These are phyloP conservation scores for Lachancea mirantina DNA, from an alignment of 805 yeast genomes.

Conservation along the genomic window DNA sequence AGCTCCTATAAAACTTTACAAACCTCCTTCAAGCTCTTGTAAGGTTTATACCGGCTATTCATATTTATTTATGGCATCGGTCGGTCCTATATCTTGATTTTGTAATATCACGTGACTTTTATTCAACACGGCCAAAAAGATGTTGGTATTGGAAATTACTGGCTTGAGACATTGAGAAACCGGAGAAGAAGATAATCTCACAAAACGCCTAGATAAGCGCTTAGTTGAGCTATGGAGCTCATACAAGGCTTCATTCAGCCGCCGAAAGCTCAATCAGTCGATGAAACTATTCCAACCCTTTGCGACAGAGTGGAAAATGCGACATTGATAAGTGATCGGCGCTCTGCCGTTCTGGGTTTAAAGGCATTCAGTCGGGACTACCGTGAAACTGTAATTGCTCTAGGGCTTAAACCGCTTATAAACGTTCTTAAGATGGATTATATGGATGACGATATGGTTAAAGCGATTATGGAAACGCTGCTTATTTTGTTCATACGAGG, in stretches of 20 bases:
- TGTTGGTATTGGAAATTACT: too few relatives aligned
- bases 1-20: too few relatives aligned
- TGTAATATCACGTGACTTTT: too few relatives aligned
- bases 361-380: constrained; percentile 85
- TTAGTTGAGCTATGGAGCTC: too few relatives aligned
- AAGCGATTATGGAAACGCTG: constrained; percentile 79
- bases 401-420: constrained; percentile 71
- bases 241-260: constrained; percentile 37
- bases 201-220: too few relatives aligned
- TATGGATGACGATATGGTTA: constrained; percentile 63
- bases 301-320: constrained; percentile 85
- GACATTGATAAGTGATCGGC: constrained; percentile 70
- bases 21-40: too few relatives aligned
- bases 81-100: too few relatives aligned
- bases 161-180: too few relatives aligned
- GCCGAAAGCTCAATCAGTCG: constrained; percentile 54
- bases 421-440: constrained; percentile 56
- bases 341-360: constrained; percentile 85
- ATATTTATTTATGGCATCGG: too few relatives aligned
- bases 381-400: constrained; percentile 84
- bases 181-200: too few relatives aligned
- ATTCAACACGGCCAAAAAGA: too few relatives aligned
- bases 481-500: constrained; percentile 73
- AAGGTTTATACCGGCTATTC: too few relatives aligned
- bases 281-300: constrained; percentile 79